phyloP scores from a whole-genome alignment of 768 basidiomycete genomes.

The Dacryopinax spathularia region DNA sequence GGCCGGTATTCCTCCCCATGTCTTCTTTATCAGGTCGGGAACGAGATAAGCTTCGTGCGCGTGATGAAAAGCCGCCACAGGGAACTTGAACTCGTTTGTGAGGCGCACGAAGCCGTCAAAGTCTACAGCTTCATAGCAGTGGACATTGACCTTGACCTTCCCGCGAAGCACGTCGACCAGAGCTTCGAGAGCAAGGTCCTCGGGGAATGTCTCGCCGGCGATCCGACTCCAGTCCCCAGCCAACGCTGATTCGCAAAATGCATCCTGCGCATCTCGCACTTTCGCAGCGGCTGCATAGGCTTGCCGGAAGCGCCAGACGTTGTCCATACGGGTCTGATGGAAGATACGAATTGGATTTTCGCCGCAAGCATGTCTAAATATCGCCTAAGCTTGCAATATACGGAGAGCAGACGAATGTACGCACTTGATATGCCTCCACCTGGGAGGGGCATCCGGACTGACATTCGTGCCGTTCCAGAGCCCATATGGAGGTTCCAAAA shows the following conservation, averaged over 20 bases:
- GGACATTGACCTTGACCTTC: slow-evolving; percentile 12
- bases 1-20: slow-evolving; percentile 23
- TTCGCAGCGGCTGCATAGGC: slow-evolving; percentile 19
- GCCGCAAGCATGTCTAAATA: slow-evolving; percentile 1
- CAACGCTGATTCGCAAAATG: slow-evolving; percentile 12
- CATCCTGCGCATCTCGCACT: slow-evolving; percentile 23
- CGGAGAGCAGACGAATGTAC: slow-evolving; percentile 9
- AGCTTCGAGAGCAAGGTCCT: slow-evolving; percentile 15
- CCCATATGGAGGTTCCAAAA: slow-evolving; percentile 58
- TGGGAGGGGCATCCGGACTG: slow-evolving; percentile 32
- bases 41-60: slow-evolving; percentile 29
- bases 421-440: slow-evolving; percentile 72
- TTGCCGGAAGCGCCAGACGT: slow-evolving; percentile 10
- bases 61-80: slow-evolving; percentile 20
- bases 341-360: neutral
- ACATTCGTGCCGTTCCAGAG: slow-evolving; percentile 31
- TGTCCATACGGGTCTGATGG: slow-evolving; percentile 6
- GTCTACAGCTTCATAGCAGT: slow-evolving; percentile 14
- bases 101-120: slow-evolving; percentile 9
- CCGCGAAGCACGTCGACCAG: slow-evolving; percentile 15
- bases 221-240: neutral
- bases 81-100: slow-evolving; percentile 26
- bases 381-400: neutral
- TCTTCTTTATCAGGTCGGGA: slow-evolving; percentile 25
- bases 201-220: slow-evolving; percentile 30